These are phyloP conservation scores for Suhomyces taliae DNA, from an alignment of 1,139 yeast genomes.

Conservation along the genomic window DNA sequence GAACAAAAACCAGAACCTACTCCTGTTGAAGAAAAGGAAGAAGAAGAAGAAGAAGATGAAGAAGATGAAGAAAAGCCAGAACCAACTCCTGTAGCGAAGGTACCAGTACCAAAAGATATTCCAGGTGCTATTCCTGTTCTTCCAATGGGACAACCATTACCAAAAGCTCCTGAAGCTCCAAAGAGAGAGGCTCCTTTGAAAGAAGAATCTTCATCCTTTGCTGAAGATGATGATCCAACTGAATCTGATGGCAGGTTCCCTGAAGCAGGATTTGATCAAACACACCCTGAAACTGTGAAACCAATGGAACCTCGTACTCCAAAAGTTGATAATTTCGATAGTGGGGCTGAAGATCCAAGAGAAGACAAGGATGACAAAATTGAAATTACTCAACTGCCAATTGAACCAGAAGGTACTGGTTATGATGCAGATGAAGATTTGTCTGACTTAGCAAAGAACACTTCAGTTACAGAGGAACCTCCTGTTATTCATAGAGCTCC, in stretches of 20 bases:
- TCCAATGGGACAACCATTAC: slow-evolving; percentile 37
- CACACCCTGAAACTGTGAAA: slow-evolving; percentile 14
- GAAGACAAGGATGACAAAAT: slow-evolving; percentile 14
- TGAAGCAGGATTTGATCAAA: slow-evolving; percentile 16
- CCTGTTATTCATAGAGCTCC: background rate
- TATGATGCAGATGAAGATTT: slow-evolving; percentile 49
- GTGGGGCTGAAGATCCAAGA: slow-evolving; percentile 18
- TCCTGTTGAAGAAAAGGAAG: slow-evolving; percentile 7
- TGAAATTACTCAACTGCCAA: slow-evolving; percentile 9
- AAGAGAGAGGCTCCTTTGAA: background rate
- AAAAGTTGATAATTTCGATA: slow-evolving; percentile 17
- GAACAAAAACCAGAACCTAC: slow-evolving; percentile 15
- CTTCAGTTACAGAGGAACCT: background rate
- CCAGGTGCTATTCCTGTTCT: slow-evolving; percentile 50
- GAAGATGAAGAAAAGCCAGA: background rate
- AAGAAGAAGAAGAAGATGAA: background rate
- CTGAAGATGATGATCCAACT: slow-evolving; percentile 30
- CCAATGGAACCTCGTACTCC: slow-evolving; percentile 14
- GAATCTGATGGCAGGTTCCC: slow-evolving; percentile 22
- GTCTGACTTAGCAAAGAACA: slow-evolving; percentile 30
- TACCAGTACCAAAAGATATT: background rate
- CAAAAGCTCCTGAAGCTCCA: slow-evolving; percentile 6
- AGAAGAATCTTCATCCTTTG: slow-evolving; percentile 29
- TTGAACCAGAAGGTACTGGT: slow-evolving; percentile 39
- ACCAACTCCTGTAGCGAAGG: background rate